Evolutionary conservation across 1,284 basidiomycete genomes (phyloP), one percentile per base, ranked within the genome.

Genomic region (Takashimella koratensis): DNA sequence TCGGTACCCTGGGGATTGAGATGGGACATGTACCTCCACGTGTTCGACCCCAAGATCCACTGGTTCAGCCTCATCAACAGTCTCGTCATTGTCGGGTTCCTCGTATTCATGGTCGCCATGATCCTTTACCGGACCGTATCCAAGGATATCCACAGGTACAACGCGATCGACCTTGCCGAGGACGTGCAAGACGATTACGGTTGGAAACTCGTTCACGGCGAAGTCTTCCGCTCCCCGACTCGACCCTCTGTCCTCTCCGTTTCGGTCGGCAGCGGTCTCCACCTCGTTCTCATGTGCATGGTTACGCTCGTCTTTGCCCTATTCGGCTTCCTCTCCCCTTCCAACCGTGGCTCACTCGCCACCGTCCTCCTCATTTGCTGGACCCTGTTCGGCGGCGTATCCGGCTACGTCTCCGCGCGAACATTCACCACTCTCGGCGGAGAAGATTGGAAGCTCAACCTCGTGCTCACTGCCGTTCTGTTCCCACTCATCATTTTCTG

Each of bases 131-230:
- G 92, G 51, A 92, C 86, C 36, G 87, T 98, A 43, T 84, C 87
- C 39, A 86, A 90, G 69, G 95, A 98, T 78, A 95, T 98, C 58
- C 85, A 85, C 50, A 84, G 93, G n/a, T 98, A 98, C 78, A 96
- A 98, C 68, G 88, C 90, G 6, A 89, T 95, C 61, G 94, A 97
- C 73, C 78, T 95, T 27, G 88, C 86, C 63, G 94, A 98, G 73
- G 93, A 97, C 65, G 89, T 97, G 0, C 93, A 96, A 77, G 93
- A 97, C 76, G 95, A 98, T 67, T 97, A 88, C 81, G 95, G 95
- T 3, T 98, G 95, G 95, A 98, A 98, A 52, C 61, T 75, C 30
- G 72, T 98, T 10, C 93, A 97, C 65, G 93, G 91, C 25, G 95
- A 98, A 75, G 90, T 98, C 13, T 98, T 97, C 81, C 84, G 95